These are phyloP conservation scores for Rubus idaeus DNA, from an alignment of 306 rosid genomes.

Conservation along the genomic window DNA sequence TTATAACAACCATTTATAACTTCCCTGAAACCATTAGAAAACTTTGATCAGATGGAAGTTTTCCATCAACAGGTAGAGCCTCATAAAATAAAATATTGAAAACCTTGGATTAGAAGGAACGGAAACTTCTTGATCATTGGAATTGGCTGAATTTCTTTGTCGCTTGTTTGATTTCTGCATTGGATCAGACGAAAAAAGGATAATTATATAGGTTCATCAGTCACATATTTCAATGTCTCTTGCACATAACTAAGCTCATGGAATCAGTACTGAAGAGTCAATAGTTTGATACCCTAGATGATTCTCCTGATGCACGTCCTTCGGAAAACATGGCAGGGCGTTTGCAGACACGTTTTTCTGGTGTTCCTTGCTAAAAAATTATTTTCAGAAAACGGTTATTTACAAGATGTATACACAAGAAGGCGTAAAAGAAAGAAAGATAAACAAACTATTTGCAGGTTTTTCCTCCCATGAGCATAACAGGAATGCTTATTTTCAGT, in stretches of 20 bases:
- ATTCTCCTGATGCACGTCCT: background rate
- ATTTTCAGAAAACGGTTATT: background rate
- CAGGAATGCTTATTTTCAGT: background rate
- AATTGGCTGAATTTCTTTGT: background rate
- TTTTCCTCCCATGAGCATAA: background rate
- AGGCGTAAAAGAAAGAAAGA: background rate
- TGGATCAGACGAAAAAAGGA: background rate
- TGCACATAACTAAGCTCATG: background rate
- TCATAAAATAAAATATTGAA: background rate
- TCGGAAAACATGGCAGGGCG: background rate
- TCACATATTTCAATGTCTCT: background rate
- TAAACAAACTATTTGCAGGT: background rate
- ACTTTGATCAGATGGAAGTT: constrained; percentile 4
- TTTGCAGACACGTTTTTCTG: constrained; percentile 4
- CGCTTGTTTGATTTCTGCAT: constrained; percentile 12
- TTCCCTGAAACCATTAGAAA: constrained; percentile 12
- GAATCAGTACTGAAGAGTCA: background rate
- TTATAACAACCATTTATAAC: constrained; percentile 29
- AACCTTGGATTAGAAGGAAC: constrained; percentile 20
- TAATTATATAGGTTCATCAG: background rate
- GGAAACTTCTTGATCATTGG: background rate
- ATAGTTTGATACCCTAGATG: constrained; percentile 23
- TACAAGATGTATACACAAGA: background rate
- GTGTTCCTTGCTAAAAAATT: constrained; percentile 16
- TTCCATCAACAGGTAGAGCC: background rate